Conservation (phyloP, 1,139 yeast species). For the Kluyveromyces sp. region DNA sequence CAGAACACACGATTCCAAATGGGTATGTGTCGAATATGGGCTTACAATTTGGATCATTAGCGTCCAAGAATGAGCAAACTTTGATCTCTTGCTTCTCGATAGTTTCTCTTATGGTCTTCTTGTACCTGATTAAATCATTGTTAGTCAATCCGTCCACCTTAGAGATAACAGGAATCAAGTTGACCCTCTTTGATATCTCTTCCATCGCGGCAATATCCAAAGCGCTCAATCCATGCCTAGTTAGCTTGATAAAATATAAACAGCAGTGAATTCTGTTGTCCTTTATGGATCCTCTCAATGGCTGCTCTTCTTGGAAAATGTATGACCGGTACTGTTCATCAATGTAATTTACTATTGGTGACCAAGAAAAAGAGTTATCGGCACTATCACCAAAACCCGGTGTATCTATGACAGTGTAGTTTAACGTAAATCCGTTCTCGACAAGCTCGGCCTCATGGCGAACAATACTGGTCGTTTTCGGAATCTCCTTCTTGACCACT, state of each 20-base stretch:
- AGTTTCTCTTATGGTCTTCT: conserved; percentile 39
- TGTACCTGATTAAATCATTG: conserved; percentile 36
- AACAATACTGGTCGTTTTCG: conserved; percentile 35
- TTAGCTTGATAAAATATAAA: conserved; percentile 61
- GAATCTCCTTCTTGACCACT: conserved; percentile 12
- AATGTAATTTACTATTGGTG: conserved; percentile 49
- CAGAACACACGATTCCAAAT: conserved; percentile 54
- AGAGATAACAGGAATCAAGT: conserved; percentile 68
- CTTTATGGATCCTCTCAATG: conserved; percentile 41
- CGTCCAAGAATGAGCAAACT: conserved; percentile 51
- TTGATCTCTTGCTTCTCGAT: conserved; percentile 45
- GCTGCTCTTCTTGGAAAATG: conserved; percentile 68
- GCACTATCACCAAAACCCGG: conserved; percentile 77
- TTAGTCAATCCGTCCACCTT: conserved; percentile 63
- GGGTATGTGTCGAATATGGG: conserved; percentile 42
- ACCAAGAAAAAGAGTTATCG: conserved; percentile 53
- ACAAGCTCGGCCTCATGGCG: conserved; percentile 39
- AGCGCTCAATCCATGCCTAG: conserved; percentile 45
- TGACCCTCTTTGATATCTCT: conserved; percentile 56
- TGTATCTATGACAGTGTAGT: conserved; percentile 55
- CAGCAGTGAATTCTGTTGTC: conserved; percentile 74
- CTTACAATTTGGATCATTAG: conserved; percentile 30
- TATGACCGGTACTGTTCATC: conserved; percentile 54
- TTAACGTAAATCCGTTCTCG: conserved; percentile 47
- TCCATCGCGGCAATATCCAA: conserved; percentile 66